phyloP scores from a whole-genome alignment of 2,329 filamentous ascomycete species.

The Pochonia chlamydosporia region DNA sequence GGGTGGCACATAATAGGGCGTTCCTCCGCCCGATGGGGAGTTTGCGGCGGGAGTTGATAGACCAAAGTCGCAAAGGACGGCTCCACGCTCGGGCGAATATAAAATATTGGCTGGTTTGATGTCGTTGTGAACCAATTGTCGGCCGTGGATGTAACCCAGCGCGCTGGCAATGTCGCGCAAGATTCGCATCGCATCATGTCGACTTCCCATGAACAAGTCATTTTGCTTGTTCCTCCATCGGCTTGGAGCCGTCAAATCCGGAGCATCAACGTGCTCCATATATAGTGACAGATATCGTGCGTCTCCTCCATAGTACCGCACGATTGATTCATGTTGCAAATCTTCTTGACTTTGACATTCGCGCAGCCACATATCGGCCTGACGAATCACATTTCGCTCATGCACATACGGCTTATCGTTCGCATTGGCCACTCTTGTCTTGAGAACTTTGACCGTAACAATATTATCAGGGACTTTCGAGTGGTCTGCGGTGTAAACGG shows the following conservation, averaged over 20 bases:
- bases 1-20: conserved; percentile 56
- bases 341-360: conserved; percentile 51
- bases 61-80: conserved; percentile 56
- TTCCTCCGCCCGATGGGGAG: conserved; percentile 46
- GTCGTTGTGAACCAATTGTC: conserved; percentile 53
- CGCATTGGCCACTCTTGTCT: conserved; percentile 39
- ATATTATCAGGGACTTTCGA: conserved; percentile 47
- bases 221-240: conserved; percentile 42
- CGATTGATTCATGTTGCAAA: conserved; percentile 51
- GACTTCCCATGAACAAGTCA: conserved; percentile 45
- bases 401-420: conserved; percentile 41
- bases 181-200: conserved; percentile 45
- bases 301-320: conserved; percentile 52
- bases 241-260: conserved; percentile 43
- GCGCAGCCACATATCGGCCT: conserved; percentile 55
- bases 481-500: conserved; percentile 50
- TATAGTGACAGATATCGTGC: conserved; percentile 54
- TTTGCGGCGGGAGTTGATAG: conserved; percentile 43
- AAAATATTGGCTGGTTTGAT: conserved; percentile 58
- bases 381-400: conserved; percentile 51
- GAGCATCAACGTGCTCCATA: conserved; percentile 56
- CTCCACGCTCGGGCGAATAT: conserved; percentile 52
- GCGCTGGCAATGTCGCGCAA: conserved; percentile 48
- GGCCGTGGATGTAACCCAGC: conserved; percentile 49
- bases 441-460: conserved; percentile 56